These are phyloP conservation scores for Colletotrichum lini DNA, from an alignment of 2,329 filamentous ascomycete species.

Conservation along the genomic window DNA sequence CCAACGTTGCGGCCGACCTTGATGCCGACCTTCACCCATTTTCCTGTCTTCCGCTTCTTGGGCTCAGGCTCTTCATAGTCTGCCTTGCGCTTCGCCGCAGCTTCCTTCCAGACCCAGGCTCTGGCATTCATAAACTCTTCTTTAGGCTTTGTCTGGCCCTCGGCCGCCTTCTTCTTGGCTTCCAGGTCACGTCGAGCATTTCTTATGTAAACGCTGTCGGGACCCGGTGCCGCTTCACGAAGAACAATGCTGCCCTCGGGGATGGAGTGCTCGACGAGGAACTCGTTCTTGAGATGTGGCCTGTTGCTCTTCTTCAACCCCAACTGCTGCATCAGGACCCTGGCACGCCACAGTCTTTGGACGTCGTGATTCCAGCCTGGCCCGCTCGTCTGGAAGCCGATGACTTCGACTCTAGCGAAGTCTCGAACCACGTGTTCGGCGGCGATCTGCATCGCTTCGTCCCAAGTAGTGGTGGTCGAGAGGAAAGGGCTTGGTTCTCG, in stretches of 20 bases:
- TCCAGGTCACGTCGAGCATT: background rate
- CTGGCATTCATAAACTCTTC: too few relatives aligned
- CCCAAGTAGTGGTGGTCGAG: background rate
- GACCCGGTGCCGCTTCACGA: background rate
- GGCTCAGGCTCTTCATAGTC: too few relatives aligned
- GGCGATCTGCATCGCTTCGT: background rate
- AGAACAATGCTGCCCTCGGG: background rate
- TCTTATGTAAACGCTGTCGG: background rate
- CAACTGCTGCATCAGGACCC: too few relatives aligned
- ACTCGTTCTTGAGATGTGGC: too few relatives aligned
- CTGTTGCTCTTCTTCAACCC: too few relatives aligned
- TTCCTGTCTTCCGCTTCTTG: background rate
- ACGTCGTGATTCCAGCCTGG: conserved; percentile 3
- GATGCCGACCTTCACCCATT: background rate
- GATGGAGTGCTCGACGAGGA: conserved; percentile 9
- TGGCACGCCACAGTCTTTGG: conserved; percentile 20
- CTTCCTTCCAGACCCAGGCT: too few relatives aligned
- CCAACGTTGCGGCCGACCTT: background rate
- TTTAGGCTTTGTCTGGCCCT: too few relatives aligned
- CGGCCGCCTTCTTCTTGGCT: too few relatives aligned
- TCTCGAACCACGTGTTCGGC: background rate
- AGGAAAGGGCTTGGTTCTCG: conserved; percentile 8
- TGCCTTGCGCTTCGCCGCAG: background rate
- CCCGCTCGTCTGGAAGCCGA: background rate
- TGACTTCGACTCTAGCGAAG: background rate